phyloP scores from a whole-genome alignment of 345 rosid species.

The Citrus hindsii region DNA sequence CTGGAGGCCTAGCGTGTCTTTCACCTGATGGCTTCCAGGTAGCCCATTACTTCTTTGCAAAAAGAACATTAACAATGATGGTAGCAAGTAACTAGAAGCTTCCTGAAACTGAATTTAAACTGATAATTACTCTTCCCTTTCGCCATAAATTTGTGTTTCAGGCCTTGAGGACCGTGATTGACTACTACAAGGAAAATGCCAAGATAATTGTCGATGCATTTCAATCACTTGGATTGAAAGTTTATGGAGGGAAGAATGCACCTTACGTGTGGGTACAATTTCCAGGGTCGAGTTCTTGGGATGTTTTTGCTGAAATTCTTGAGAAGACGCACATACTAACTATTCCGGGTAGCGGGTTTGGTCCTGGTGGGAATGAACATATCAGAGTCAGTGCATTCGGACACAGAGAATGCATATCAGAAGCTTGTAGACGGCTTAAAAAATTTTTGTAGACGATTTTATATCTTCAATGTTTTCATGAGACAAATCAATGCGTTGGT shows the following conservation, averaged over 20 bases:
- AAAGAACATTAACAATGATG: background rate
- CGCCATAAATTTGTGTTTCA: background rate
- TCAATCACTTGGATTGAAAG: conserved; percentile 42
- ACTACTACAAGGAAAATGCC: conserved; percentile 65
- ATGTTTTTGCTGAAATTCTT: conserved; percentile 60
- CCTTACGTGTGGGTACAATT: conserved; percentile 81
- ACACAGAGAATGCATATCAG: conserved; percentile 37
- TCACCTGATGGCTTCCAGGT: conserved; percentile 60
- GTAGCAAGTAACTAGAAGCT: background rate
- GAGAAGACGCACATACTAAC: conserved; percentile 66
- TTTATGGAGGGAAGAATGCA: conserved; percentile 70
- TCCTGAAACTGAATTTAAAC: background rate
- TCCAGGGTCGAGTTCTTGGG: conserved; percentile 66
- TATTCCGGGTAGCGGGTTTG: conserved; percentile 76
- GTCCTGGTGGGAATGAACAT: conserved; percentile 75
- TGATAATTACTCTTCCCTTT: background rate
- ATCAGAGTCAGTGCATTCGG: conserved; percentile 78
- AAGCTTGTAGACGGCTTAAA: conserved; percentile 61
- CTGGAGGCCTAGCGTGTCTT: conserved; percentile 81
- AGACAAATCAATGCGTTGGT: background rate
- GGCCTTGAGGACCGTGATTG: conserved; percentile 21
- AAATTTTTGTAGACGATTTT: background rate
- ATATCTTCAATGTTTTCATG: background rate
- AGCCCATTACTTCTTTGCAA: background rate
- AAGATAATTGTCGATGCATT: conserved; percentile 51